A percentile compares a stretch with the other conserved stretches of the same genome.
Evolutionary conservation across 2,329 filamentous ascomycete species (phyloP).

Genomic region (Microsporum audouinii): DNA sequence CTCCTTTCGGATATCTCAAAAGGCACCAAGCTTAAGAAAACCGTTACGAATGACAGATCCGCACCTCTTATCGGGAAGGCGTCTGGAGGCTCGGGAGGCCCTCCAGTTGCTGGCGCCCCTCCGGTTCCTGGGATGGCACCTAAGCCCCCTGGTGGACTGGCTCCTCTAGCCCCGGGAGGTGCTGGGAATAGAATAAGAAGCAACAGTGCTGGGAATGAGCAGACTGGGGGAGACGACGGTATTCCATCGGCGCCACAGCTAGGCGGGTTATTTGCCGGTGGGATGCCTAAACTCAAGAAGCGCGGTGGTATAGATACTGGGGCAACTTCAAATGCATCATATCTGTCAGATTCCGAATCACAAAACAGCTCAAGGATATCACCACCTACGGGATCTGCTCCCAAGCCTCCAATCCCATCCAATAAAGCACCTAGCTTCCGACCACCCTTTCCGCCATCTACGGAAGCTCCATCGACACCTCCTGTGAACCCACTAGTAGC

Average conservation of each 20-base stretch:
- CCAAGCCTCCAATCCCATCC: constrained; percentile 48
- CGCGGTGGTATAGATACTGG: constrained; percentile 70
- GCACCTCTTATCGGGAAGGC: constrained; percentile 57
- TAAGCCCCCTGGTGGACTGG: constrained; percentile 53
- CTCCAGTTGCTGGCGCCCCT: constrained; percentile 62
- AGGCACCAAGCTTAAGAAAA: constrained; percentile 68
- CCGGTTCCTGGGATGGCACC: constrained; percentile 55
- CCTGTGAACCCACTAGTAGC: constrained; percentile 44
- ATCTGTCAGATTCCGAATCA: constrained; percentile 67
- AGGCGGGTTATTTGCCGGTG: constrained; percentile 78
- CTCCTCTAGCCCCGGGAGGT: constrained; percentile 55
- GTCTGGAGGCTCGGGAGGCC: constrained; percentile 45
- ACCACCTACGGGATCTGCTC: constrained; percentile 37
- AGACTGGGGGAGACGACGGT: constrained; percentile 34
- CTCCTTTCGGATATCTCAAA: constrained; percentile 80
- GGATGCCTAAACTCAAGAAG: constrained; percentile 91
- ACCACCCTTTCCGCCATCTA: constrained; percentile 38
- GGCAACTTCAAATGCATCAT: constrained; percentile 59
- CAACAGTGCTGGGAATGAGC: constrained; percentile 53
- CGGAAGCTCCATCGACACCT: constrained; percentile 38
- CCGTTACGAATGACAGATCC: constrained; percentile 84
- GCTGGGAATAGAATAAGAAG: constrained; percentile 56
- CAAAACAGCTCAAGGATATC: constrained; percentile 41
- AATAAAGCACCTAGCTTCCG: constrained; percentile 39
- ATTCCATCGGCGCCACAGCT: constrained; percentile 61